Base-by-base conservation (phyloP, 139 green algal species). In the Chlorella vulgaris region DNA sequence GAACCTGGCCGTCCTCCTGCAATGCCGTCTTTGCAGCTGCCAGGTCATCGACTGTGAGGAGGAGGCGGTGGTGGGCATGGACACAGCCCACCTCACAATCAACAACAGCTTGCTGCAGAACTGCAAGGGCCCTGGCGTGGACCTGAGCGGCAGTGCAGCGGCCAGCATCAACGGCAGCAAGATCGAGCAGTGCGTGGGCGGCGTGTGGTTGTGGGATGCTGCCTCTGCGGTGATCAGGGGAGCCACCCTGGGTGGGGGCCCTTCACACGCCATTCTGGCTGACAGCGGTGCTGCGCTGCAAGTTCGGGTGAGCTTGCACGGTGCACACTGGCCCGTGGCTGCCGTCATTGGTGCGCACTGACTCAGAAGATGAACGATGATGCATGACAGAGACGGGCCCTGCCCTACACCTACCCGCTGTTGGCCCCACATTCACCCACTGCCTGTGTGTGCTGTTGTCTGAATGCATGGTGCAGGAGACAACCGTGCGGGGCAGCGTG, bases 131-230 rank as follows among this genome's bases (percentile, higher is more conserved):
- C 85, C 89, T 7, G 90, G 81, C 13, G 31, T 92, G 29, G 90
- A 94, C 74, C 43, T 85, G 1, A 90, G 79, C 47, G 74, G 69
- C 33, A 24, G 63, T 40, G 80, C 63, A 2, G 39, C 40, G 3
- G 53, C 71, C 7, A 19, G 33, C 26, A 24, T 83, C 29, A 1
- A 33, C 3, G 51, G 51, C 21, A 73, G 76, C 29, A 28, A 42
- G 15, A 40, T 93, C 38, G 29, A 78, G 2, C 66, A 66, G 7
- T 90, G 86, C 79, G 66, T 91, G 68, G 91, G 91, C 33, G 90
- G 88, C 15, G 26, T 93, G 29, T 93, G 81, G 81, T 7, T 86
- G 15, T 94, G 91, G 91, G 90, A 93, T 28, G 38, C 47, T 1
- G 38, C 63, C 33, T 40, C 3, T 4, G 76, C 74, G 18, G 28